phyloP scores from a whole-genome alignment of 2,329 filamentous ascomycete species.

The Xylariaceae sp. region DNA sequence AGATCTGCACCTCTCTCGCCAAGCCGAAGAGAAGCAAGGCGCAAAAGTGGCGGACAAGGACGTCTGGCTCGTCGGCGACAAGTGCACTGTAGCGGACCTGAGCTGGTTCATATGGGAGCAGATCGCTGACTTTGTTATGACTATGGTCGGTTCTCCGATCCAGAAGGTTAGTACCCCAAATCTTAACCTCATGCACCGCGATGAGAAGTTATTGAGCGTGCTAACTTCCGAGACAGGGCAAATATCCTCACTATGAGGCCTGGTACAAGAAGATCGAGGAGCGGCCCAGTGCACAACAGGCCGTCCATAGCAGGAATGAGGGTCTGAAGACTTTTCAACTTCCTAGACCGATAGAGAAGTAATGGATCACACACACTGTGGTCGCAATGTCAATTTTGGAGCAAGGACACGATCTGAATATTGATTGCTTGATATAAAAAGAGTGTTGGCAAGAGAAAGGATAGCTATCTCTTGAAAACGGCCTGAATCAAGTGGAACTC shows the following conservation, averaged over 20 bases:
- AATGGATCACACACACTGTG: too few relatives aligned
- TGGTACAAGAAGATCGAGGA: conserved; percentile 27
- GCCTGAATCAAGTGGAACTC: too few relatives aligned
- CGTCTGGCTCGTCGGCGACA: conserved; percentile 32
- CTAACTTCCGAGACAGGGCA: conserved; percentile 18
- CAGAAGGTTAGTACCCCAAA: conserved; percentile 5
- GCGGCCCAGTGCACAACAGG: conserved; percentile 22
- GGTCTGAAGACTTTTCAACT: conserved; percentile 5
- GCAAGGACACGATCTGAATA: too few relatives aligned
- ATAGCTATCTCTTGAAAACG: too few relatives aligned
- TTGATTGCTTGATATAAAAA: too few relatives aligned
- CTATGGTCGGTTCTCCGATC: neutral
- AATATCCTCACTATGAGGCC: conserved; percentile 29
- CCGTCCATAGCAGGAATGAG: conserved; percentile 15
- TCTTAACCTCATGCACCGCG: neutral
- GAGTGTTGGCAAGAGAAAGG: too few relatives aligned
- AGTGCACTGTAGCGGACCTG: conserved; percentile 31
- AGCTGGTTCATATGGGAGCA: conserved; percentile 33
- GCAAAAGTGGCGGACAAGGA: conserved; percentile 27
- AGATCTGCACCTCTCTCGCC: conserved; percentile 44
- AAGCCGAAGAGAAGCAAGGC: conserved; percentile 24
- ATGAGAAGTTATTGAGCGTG: too few relatives aligned
- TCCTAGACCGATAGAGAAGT: neutral
- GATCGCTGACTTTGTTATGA: conserved; percentile 13
- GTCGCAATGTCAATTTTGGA: too few relatives aligned